Evolutionary conservation across 2,329 filamentous ascomycete genomes (phyloP).

Genomic region (Colletotrichum ledebouriae): DNA sequence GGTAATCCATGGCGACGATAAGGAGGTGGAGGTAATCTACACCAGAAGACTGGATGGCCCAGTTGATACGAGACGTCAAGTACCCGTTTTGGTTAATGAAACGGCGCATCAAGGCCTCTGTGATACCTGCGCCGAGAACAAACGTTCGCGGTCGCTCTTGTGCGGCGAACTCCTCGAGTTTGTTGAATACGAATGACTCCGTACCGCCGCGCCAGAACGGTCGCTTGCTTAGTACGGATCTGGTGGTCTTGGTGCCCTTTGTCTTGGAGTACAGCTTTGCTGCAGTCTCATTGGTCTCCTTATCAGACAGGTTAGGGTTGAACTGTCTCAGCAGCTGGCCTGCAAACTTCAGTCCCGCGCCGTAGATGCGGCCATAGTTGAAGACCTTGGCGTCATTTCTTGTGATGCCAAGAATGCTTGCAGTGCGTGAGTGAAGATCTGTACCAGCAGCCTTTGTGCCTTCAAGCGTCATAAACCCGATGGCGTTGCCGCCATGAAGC

Average conservation of each 20-base stretch:
- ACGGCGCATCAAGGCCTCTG: conserved; percentile 90
- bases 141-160: conserved; percentile 92
- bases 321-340: conserved; percentile 92
- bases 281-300: conserved; percentile 81
- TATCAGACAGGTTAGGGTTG: conserved; percentile 85
- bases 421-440: conserved; percentile 94
- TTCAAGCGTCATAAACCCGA: conserved; percentile 99
- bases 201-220: conserved; percentile 97
- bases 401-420: conserved; percentile 91
- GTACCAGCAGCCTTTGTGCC: conserved; percentile 95
- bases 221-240: conserved; percentile 78
- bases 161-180: conserved; percentile 96
- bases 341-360: conserved; percentile 95
- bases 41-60: conserved; percentile 97
- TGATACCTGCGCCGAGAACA: conserved; percentile 94
- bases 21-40: conserved; percentile 97
- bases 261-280: conserved; percentile 87
- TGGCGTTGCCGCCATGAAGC: conserved; percentile 94
- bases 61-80: conserved; percentile 97
- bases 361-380: conserved; percentile 98
- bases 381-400: conserved; percentile 97
- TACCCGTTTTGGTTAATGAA: conserved; percentile 92
- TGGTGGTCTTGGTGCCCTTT: conserved; percentile 87
- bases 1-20: conserved; percentile 94
- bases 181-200: conserved; percentile 98